Evolutionary conservation across 1,284 basidiomycete genomes (phyloP), one percentile per base, ranked within the genome.

Genomic region (Tilletia caries): DNA sequence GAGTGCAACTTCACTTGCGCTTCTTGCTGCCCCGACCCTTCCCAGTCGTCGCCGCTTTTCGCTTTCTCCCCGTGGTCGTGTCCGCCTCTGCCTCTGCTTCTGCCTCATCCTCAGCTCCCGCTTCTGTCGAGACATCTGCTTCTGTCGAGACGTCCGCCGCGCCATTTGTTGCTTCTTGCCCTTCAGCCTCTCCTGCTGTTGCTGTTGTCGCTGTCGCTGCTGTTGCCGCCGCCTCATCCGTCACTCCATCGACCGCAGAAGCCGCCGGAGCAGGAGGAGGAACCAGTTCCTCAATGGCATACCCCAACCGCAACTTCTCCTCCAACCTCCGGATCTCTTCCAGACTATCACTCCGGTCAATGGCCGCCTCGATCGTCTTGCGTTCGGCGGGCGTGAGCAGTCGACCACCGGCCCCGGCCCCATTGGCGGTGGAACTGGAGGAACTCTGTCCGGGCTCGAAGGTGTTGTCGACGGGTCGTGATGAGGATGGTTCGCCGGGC

Each of bases 241-340:
- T 50, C 37, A 15, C n/a, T n/a, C n/a, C 37, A 41, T 41, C 37
- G 15, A 15, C 37, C 10, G 10, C 37, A 41, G 8, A 10, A 10
- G 37, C 37, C 10, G 37, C 15, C 1, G 37, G 1, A 41, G 52
- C 52, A 5, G 18, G 8, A 25, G 52, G 52, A 54, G 52, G 52
- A 13, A 54, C 25, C 32, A 62, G 58, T 13, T 50, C 44, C 8
- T 48, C 65, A 13, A 66, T 12, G 3, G 65, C 46, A 20, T 66
- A 52, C 18, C 65, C 65, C 32, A 66, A 37, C 23, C 65, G 44
- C 37, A 66, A 37, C 48, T 50, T 48, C 29, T 66, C 46, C 46
- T 66, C 65, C 27, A 66, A 32, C 46, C 46, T 32, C 23, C 44
- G 23, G 8, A 66, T 66, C 29, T 66, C 65, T 25, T 66, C 65